Conservation (phyloP, 345 rosid genomes). For the Lumnitzera littorea region DNA sequence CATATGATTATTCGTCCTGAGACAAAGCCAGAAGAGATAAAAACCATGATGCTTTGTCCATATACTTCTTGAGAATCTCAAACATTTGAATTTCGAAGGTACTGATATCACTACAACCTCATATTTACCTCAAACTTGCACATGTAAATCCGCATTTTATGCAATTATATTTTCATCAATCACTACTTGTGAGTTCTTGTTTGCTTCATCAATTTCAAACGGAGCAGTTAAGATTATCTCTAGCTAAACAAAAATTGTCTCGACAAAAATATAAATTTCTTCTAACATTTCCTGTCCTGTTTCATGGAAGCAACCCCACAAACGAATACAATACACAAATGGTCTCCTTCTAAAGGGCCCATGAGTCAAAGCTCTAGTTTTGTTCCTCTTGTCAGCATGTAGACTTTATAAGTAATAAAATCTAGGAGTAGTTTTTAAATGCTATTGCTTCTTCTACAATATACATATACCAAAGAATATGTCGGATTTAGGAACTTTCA, state of each 20-base stretch:
- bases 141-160: slow-evolving; percentile 50
- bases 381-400: slow-evolving; percentile 19
- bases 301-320: slow-evolving; percentile 23
- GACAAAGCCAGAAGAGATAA: slow-evolving; percentile 21
- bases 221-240: slow-evolving; percentile 41
- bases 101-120: not conserved
- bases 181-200: slow-evolving; percentile 25
- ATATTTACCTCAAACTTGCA: slow-evolving; percentile 12
- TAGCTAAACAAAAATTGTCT: slow-evolving; percentile 12
- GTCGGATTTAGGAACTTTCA: not conserved
- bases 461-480: not conserved
- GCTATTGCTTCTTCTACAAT: not conserved
- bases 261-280: not conserved
- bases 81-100: slow-evolving; percentile 9
- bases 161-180: slow-evolving; percentile 24
- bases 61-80: slow-evolving; percentile 11
- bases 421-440: not conserved
- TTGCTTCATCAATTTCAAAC: slow-evolving; percentile 52
- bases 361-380: slow-evolving; percentile 25
- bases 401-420: not conserved
- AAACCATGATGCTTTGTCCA: slow-evolving; percentile 6
- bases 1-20: not conserved
- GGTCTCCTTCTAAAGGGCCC: slow-evolving; percentile 9
- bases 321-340: slow-evolving; percentile 11
- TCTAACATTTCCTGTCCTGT: slow-evolving; percentile 5